Evolutionary conservation across 495 filamentous ascomycete species (phyloP).

Genomic region (Tetracladium marchalianum): DNA sequence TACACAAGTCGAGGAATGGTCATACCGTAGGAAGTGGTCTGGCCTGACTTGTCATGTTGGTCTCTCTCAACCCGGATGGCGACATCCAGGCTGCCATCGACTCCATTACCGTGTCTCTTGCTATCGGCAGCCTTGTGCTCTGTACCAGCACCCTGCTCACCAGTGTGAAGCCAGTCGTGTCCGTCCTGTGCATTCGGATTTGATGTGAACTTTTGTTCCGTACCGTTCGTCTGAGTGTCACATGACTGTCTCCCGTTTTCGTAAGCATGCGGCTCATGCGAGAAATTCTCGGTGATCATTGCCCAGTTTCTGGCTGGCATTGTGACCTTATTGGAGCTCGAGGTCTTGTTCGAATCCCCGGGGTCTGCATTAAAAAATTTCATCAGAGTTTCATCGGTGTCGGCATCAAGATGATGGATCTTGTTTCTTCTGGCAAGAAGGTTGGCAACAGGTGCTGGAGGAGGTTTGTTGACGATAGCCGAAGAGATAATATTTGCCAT

Average conservation of each 20-base stretch:
- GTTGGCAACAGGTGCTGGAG: constrained; percentile 78
- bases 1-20: constrained; percentile 37
- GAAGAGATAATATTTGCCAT: constrained; percentile 67
- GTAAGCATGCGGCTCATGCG: constrained; percentile 22
- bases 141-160: constrained; percentile 57
- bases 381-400: constrained; percentile 85
- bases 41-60: constrained; percentile 50
- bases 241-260: not conserved
- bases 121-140: constrained; percentile 50
- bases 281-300: constrained; percentile 61
- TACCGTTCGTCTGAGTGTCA: not conserved
- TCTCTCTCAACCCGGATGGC: constrained; percentile 61
- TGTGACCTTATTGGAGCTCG: constrained; percentile 63
- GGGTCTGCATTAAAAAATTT: constrained; percentile 79
- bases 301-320: constrained; percentile 91
- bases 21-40: constrained; percentile 60
- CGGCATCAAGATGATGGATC: constrained; percentile 76
- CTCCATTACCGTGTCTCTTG: constrained; percentile 36
- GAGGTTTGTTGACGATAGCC: constrained; percentile 91
- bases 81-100: constrained; percentile 57
- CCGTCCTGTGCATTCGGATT: constrained; percentile 39
- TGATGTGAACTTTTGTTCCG: constrained; percentile 1
- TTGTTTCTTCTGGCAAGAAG: constrained; percentile 79
- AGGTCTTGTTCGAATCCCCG: constrained; percentile 56
- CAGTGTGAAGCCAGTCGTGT: constrained; percentile 50